A percentile compares a stretch with the other conserved stretches of the same genome.
Evolutionary conservation across 768 basidiomycete genomes (phyloP).

Genomic region (Lactarius akahatsu): DNA sequence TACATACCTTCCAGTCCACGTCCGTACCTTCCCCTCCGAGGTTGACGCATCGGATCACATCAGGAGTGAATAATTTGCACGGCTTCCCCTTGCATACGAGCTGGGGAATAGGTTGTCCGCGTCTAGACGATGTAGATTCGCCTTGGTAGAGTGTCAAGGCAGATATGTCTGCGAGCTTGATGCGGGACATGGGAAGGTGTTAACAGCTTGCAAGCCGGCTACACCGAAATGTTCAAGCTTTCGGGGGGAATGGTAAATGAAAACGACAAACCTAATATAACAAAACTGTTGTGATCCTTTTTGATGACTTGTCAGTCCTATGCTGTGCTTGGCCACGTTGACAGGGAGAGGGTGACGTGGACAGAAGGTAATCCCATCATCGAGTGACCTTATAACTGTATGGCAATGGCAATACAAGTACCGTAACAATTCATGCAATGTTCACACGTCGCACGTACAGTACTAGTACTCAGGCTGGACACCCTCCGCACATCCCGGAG

Average conservation of each 20-base stretch:
- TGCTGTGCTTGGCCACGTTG: constrained; percentile 21
- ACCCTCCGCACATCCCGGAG: constrained; percentile 70
- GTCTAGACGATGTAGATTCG: constrained; percentile 59
- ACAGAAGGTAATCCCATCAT: neutral
- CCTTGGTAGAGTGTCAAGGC: constrained; percentile 79
- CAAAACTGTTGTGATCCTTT: neutral
- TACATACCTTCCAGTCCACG: constrained; percentile 85
- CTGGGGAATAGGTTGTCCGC: constrained; percentile 71
- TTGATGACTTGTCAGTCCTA: neutral
- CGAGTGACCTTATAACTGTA: neutral
- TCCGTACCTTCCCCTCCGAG: constrained; percentile 74
- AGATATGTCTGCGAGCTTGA: constrained; percentile 69
- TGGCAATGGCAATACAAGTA: no score
- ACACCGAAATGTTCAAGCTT: neutral
- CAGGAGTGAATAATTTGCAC: constrained; percentile 75
- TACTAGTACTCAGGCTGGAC: constrained; percentile 33
- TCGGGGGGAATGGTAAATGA: neutral
- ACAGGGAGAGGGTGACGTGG: constrained; percentile 20
- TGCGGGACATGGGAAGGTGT: constrained; percentile 53
- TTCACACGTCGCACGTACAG: neutral
- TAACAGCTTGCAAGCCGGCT: neutral
- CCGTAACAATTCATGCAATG: no score
- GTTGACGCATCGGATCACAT: constrained; percentile 82
- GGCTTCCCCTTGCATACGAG: constrained; percentile 77
- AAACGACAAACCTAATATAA: constrained; percentile 13